phyloP scores from a whole-genome alignment of 2,329 filamentous ascomycete genomes.

The Byssothecium circinans region DNA sequence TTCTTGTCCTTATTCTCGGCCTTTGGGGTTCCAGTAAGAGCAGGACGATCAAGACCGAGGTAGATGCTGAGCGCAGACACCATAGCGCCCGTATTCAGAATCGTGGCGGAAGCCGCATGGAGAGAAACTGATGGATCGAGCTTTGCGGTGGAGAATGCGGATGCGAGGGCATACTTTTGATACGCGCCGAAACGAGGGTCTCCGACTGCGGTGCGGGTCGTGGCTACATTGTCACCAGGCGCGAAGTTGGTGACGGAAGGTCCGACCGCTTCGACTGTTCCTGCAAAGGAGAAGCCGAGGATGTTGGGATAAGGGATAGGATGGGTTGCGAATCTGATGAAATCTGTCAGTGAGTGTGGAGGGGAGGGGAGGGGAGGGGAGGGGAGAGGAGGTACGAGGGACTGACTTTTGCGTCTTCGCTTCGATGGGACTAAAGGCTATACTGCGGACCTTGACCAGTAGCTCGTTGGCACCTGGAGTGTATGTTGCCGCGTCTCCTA shows the following conservation, averaged over 20 bases:
- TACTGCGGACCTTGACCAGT: slow-evolving; percentile 28
- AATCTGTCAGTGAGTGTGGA: neutral
- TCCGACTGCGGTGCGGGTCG: slow-evolving; percentile 6
- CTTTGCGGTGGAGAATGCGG: slow-evolving; percentile 10
- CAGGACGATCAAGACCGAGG: slow-evolving; percentile 7
- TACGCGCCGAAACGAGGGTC: slow-evolving; percentile 20
- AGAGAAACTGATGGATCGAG: slow-evolving; percentile 18
- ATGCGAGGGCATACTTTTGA: slow-evolving; percentile 26
- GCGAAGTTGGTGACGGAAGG: slow-evolving; percentile 27
- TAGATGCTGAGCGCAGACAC: slow-evolving; percentile 15
- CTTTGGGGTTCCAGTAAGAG: slow-evolving; percentile 4
- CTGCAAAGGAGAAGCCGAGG: slow-evolving; percentile 26
- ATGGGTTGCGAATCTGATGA: slow-evolving; percentile 3
- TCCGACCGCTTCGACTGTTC: slow-evolving; percentile 34
- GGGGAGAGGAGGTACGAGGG: neutral
- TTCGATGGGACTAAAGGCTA: slow-evolving; percentile 32
- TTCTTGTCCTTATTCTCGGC: slow-evolving; percentile 14
- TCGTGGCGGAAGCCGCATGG: slow-evolving; percentile 14
- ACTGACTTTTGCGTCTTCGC: slow-evolving; percentile 16
- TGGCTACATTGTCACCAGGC: slow-evolving; percentile 34
- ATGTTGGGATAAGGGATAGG: slow-evolving; percentile 28
- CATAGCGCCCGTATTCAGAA: slow-evolving; percentile 22
- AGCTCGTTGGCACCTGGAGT: slow-evolving; percentile 12
- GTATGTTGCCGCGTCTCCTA: slow-evolving; percentile 9
- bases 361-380: neutral